Conservation (phyloP, 2,329 filamentous ascomycete species). For the Nothophoma quercina region DNA sequence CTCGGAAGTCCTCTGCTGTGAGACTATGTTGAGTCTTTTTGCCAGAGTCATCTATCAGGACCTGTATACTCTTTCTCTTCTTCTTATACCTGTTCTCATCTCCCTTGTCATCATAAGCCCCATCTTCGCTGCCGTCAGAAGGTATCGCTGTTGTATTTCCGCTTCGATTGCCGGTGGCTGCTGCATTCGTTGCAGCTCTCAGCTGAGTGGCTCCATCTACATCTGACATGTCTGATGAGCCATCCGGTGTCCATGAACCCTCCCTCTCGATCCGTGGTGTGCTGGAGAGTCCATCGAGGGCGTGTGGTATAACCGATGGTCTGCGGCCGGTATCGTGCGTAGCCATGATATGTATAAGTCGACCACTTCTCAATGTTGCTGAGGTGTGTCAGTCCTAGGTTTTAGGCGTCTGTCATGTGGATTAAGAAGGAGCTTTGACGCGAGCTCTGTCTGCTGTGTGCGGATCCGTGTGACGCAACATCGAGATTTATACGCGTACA, state of each 20-base stretch:
- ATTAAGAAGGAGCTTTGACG: slow-evolving; percentile 21
- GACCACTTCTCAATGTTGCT: background rate
- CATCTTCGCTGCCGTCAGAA: slow-evolving; percentile 34
- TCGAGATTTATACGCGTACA: slow-evolving; percentile 1
- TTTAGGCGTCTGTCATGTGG: slow-evolving; percentile 14
- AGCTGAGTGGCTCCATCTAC: slow-evolving; percentile 54
- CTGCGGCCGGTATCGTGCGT: slow-evolving; percentile 9
- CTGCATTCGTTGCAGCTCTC: slow-evolving; percentile 46
- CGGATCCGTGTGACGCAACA: slow-evolving; percentile 18
- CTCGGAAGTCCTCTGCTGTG: slow-evolving; percentile 59
- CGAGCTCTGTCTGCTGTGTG: slow-evolving; percentile 15
- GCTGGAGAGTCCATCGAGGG: slow-evolving; percentile 38
- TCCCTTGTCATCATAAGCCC: slow-evolving; percentile 6
- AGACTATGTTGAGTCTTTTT: slow-evolving; percentile 58
- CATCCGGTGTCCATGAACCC: slow-evolving; percentile 40
- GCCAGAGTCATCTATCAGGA: slow-evolving; percentile 56
- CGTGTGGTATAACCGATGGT: slow-evolving; percentile 35
- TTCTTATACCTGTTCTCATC: slow-evolving; percentile 26
- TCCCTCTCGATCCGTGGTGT: slow-evolving; percentile 25
- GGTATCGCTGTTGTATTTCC: slow-evolving; percentile 34
- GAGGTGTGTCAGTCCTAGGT: background rate
- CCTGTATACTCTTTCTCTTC: slow-evolving; percentile 53
- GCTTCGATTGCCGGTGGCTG: slow-evolving; percentile 45
- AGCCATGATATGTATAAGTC: slow-evolving; percentile 12
- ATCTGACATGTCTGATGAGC: slow-evolving; percentile 37